Conservation (phyloP, 257 asterid genomes). For the Jaltomata sinuosa region DNA sequence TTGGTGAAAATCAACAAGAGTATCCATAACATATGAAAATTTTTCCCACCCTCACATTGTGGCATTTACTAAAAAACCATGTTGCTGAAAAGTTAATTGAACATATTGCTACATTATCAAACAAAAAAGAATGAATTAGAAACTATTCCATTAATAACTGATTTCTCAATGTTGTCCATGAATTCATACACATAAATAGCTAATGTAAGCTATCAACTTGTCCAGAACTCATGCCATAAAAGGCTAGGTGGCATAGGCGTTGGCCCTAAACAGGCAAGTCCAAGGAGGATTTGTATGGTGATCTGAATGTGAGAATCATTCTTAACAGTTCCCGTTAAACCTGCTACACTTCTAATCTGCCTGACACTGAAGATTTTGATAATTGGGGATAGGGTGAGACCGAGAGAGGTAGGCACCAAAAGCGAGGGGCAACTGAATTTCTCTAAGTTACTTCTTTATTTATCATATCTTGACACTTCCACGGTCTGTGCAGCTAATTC, state of each 20-base stretch:
- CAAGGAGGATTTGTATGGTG: not conserved
- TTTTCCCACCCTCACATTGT: not conserved
- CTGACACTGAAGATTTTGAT: not conserved
- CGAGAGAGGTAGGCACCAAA: not conserved
- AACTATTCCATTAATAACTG: not conserved
- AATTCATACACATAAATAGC: not conserved
- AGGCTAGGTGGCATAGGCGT: not conserved
- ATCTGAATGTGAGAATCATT: not conserved
- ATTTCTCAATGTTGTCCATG: not conserved
- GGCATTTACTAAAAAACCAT: not conserved
- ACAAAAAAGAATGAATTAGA: constrained; percentile 3
- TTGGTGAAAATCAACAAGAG: not conserved
- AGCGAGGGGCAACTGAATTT: not conserved
- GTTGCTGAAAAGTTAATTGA: not conserved
- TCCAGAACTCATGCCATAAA: not conserved
- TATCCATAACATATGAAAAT: not conserved
- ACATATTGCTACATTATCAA: not conserved
- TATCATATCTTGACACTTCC: constrained; percentile 5
- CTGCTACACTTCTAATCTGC: not conserved
- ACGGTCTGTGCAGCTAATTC: constrained; percentile 23
- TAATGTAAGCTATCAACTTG: not conserved
- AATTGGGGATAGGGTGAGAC: not conserved
- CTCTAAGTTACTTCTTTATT: constrained; percentile 1
- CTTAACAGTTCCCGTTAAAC: not conserved
- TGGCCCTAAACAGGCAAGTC: not conserved